A percentile compares a stretch with the other conserved stretches of the same genome.
These are phyloP conservation scores for Hymenochaete sp. DNA, from an alignment of 1,284 basidiomycete species.

Conservation along the genomic window DNA sequence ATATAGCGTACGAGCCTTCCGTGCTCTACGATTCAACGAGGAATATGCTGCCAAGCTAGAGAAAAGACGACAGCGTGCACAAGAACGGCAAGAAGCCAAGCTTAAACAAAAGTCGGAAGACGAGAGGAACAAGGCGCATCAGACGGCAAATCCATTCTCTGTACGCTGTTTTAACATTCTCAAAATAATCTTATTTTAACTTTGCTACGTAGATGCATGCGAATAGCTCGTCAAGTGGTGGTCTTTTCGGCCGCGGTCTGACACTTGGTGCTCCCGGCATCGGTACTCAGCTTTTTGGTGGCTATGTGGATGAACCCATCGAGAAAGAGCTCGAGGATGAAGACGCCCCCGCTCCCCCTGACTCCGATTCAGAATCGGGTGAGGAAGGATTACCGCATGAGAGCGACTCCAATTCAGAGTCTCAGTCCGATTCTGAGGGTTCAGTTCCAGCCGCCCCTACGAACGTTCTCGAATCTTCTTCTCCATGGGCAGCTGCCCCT, in stretches of 20 bases:
- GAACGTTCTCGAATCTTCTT: constrained; percentile 45
- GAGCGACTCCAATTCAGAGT: constrained; percentile 9
- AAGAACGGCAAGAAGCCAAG: constrained; percentile 34
- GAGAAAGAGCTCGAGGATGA: constrained; percentile 9
- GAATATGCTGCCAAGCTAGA: constrained; percentile 64
- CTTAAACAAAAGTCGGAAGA: constrained; percentile 27
- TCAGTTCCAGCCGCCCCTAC: constrained; percentile 52
- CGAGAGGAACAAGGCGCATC: constrained; percentile 24
- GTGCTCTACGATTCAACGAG: constrained; percentile 61
- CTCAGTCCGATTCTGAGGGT: constrained; percentile 12
- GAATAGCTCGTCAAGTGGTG: neutral
- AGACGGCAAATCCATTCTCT: constrained; percentile 59
- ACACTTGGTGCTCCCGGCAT: constrained; percentile 5
- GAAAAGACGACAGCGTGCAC: constrained; percentile 30
- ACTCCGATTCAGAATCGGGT: constrained; percentile 16
- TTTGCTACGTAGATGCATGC: constrained; percentile 16
- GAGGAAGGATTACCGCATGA: constrained; percentile 8
- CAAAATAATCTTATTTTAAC: neutral
- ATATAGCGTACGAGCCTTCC: constrained; percentile 66
- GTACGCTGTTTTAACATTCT: constrained; percentile 32
- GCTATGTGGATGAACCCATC: constrained; percentile 10
- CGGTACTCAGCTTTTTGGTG: constrained; percentile 15
- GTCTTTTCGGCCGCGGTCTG: constrained; percentile 8
- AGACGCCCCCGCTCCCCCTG: constrained; percentile 12
- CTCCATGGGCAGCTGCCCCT: constrained; percentile 55